Evolutionary conservation across 371 early-diverging fungal species (phyloP).

Genomic region (Mucor irregularis): DNA sequence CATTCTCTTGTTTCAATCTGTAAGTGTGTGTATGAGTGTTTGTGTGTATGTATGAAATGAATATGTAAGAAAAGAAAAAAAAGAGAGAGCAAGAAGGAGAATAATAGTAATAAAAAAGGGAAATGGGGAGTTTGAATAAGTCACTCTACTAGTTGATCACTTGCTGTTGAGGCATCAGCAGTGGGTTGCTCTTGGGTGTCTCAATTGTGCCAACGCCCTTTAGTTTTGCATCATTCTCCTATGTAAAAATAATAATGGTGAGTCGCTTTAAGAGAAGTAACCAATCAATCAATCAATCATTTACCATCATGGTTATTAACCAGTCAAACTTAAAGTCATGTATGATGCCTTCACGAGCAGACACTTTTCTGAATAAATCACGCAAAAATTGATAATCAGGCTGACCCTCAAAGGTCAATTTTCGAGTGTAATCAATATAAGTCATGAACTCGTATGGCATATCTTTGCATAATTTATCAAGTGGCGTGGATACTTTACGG

Average conservation of each 20-base stretch:
- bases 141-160: neutral
- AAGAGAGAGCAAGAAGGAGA: neutral
- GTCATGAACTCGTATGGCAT: slow-evolving; percentile 92
- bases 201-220: slow-evolving; percentile 1
- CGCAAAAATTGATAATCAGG: slow-evolving; percentile 96
- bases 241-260: neutral
- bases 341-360: slow-evolving; percentile 84
- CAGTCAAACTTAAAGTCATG: slow-evolving; percentile 96
- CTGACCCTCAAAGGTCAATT: slow-evolving; percentile 95
- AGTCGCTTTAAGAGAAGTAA: too few species aligned
- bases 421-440: slow-evolving; percentile 93
- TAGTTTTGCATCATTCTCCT: slow-evolving; percentile 4
- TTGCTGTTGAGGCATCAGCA: neutral
- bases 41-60: neutral
- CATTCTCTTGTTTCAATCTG: slow-evolving; percentile 6
- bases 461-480: slow-evolving; percentile 90
- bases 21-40: neutral
- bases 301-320: slow-evolving; percentile 30
- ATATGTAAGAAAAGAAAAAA: neutral
- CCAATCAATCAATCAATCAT: neutral
- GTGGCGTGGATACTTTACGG: slow-evolving; percentile 94
- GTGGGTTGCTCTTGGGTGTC: neutral
- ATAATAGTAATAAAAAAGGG: neutral
- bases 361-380: slow-evolving; percentile 88
- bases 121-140: neutral